Base-by-base conservation (phyloP, 148 eudicot species). In the Persicaria tinctoria region DNA sequence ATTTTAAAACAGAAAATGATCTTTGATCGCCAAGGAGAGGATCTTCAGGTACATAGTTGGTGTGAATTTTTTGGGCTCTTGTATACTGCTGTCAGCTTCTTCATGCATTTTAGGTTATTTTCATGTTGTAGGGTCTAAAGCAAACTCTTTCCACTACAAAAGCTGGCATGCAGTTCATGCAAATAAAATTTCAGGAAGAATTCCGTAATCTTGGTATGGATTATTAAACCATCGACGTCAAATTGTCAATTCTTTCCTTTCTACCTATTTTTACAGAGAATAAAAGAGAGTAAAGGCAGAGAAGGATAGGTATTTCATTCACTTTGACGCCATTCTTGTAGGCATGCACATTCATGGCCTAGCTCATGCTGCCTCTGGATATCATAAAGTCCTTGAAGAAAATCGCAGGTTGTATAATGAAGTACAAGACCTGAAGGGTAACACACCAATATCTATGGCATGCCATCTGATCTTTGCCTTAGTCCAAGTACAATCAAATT, bases 371-470 rank as follows among this genome's bases (percentile, higher is more conserved):
- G 98, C 98, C 77, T 90, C 96, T 71, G 97, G 97, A 60, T 94
- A 94, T 84, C 98, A 94, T 80, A 90, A 77, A 86, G 97, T 94
- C 80, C 96, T 94, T 68, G 93, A 90, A 69, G 98, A 94, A 83
- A 94, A 94, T 62, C 92, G 98, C 55, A 94, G 89, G 83, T 80
- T 94, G 71, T 94, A 94, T 83, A 94, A 94, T 81, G 93, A 94
- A 89, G 98, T 94, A 17, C 98, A 94, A 77, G 98, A 94, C 78
- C 93, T 94, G 75, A 94, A 94, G 76, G 98, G 98, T 94, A 84
- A 76, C 51, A 41, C 75, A 74, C 57, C 17, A 14, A 10, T 20
- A 60, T 32, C 41, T 3, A 8, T 60, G 8, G 41, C 63, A 57
- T 57, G 27, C 3, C 32, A 38, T 66, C 70, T 66, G 47, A 44